Conservation (phyloP, 768 basidiomycete genomes). For the Podaxis sp. region DNA sequence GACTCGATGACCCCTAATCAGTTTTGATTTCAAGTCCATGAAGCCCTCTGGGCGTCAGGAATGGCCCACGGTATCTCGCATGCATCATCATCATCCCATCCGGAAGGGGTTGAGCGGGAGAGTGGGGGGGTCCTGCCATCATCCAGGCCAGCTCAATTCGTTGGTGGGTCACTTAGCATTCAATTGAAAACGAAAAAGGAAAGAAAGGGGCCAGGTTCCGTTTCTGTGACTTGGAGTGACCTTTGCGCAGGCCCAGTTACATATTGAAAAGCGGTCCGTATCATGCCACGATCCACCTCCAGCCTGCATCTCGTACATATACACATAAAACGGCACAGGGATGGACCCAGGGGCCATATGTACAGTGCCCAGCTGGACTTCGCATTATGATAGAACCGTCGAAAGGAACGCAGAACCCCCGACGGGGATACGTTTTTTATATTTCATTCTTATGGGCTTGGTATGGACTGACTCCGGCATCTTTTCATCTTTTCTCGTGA, state of each 20-base stretch:
- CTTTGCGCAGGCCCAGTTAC: background rate
- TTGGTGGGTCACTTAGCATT: background rate
- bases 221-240: background rate
- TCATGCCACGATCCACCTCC: background rate
- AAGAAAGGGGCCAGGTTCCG: slow-evolving; percentile 12
- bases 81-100: background rate
- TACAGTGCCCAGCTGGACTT: background rate
- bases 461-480: slow-evolving; percentile 7
- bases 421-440: slow-evolving; percentile 8
- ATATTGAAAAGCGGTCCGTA: background rate
- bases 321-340: background rate
- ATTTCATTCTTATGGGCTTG: slow-evolving; percentile 9
- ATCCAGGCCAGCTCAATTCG: slow-evolving; percentile 4
- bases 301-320: background rate
- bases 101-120: background rate
- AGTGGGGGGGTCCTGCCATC: background rate
- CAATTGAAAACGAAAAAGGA: slow-evolving; percentile 6
- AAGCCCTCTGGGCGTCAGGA: background rate
- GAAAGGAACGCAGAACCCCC: background rate
- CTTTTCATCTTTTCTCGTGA: slow-evolving; percentile 5
- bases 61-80: background rate
- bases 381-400: background rate
- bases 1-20: background rate
- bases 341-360: background rate
- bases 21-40: background rate